phyloP scores from a whole-genome alignment of 192 early-diverging fungal genomes.

The Coemansia sp. region DNA sequence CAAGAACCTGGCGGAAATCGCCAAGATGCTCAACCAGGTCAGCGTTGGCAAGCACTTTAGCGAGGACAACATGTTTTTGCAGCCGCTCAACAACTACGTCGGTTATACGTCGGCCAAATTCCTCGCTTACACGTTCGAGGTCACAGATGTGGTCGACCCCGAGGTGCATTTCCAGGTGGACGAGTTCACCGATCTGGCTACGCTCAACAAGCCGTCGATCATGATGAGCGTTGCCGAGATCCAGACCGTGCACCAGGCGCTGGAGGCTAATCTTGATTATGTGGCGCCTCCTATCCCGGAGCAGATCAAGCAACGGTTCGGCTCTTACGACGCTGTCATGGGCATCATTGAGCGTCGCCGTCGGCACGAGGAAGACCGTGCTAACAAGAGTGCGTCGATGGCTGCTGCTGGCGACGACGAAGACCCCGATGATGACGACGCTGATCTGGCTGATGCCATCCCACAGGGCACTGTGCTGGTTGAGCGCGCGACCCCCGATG shows the following conservation, averaged over 20 bases:
- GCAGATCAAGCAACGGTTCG: conserved; percentile 56
- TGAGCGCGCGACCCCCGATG: conserved; percentile 36
- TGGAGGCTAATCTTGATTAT: conserved; percentile 79
- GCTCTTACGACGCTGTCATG: conserved; percentile 53
- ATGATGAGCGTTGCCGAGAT: conserved; percentile 92
- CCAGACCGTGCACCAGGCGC: conserved; percentile 81
- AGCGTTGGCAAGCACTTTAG: conserved; percentile 84
- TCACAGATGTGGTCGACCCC: conserved; percentile 81
- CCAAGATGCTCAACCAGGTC: conserved; percentile 94
- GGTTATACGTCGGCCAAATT: conserved; percentile 77
- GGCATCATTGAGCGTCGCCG: conserved; percentile 54
- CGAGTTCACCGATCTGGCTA: conserved; percentile 79
- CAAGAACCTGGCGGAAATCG: conserved; percentile 95
- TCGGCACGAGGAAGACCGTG: conserved; percentile 38
- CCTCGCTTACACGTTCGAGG: conserved; percentile 81
- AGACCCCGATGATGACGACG: conserved; percentile 36
- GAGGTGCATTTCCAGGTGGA: conserved; percentile 92
- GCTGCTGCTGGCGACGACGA: conserved; percentile 26
- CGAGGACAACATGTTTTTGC: conserved; percentile 69
- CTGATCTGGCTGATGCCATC: conserved; percentile 50
- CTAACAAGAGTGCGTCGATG: conserved; percentile 9
- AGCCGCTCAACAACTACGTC: conserved; percentile 83
- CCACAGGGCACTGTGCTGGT: conserved; percentile 56
- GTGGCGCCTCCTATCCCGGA: conserved; percentile 62
- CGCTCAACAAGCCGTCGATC: conserved; percentile 81